A percentile compares a stretch with the other conserved stretches of the same genome.
These are phyloP conservation scores for Stephania yunnanensis DNA, from an alignment of 164 flowering plant genomes.

Conservation along the genomic window DNA sequence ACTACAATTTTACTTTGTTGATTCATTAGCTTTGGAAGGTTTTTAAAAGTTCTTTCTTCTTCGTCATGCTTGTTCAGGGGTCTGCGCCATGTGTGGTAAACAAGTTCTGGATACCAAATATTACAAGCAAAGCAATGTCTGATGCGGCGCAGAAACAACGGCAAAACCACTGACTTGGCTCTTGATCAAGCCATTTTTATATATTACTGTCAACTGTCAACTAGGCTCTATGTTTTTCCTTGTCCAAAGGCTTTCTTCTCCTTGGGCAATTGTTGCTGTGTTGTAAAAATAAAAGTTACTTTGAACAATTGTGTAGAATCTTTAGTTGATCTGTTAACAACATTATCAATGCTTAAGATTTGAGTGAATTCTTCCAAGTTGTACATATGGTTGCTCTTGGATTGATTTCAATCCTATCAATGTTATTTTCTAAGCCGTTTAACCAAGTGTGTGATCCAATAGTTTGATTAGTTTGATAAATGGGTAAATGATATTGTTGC, in stretches of 20 bases:
- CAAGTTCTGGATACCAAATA: conserved; percentile 86
- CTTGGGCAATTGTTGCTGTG: background rate
- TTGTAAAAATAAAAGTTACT: background rate
- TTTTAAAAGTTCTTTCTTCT: background rate
- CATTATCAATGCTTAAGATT: no score
- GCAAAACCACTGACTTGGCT: background rate
- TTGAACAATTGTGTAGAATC: background rate
- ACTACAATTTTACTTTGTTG: background rate
- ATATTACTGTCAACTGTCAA: background rate
- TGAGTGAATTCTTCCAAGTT: no score
- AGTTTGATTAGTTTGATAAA: no score
- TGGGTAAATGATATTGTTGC: no score
- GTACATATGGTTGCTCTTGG: no score
- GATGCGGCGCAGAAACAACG: background rate
- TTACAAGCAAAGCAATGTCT: conserved; percentile 93
- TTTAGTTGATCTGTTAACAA: no score
- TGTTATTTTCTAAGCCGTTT: no score
- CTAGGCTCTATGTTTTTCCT: background rate
- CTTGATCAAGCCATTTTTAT: background rate
- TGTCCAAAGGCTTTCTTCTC: background rate
- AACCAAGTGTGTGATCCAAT: no score
- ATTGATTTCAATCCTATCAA: no score
- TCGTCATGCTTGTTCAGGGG: conserved; percentile 45
- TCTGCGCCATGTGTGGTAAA: conserved; percentile 97
- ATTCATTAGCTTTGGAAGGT: conserved; percentile 5